Percentiles rank a stretch among this genome's conserved stretches.
Conservation (phyloP, 2,329 filamentous ascomycete species). For the Colletotrichum echinochloae region DNA sequence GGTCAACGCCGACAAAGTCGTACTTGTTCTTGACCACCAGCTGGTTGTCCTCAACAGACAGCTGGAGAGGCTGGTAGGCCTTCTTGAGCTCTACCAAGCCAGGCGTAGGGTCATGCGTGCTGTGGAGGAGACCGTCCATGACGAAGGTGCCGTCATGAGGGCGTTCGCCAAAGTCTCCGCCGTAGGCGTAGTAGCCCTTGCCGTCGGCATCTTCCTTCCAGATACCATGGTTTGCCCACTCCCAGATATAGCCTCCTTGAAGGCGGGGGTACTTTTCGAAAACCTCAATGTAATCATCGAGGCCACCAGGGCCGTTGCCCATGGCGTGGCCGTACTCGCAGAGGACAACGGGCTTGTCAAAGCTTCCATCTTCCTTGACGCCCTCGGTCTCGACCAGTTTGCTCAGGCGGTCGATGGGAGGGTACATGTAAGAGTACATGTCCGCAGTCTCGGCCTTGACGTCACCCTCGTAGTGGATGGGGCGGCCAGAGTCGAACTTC, state of each 20-base stretch:
- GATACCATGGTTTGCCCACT: constrained; percentile 73
- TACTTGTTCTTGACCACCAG: constrained; percentile 58
- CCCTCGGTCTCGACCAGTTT: constrained; percentile 58
- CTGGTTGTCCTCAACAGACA: constrained; percentile 51
- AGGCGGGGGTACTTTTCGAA: constrained; percentile 72
- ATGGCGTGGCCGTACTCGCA: constrained; percentile 74
- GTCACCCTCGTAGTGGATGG: constrained; percentile 77
- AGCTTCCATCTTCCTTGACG: constrained; percentile 56
- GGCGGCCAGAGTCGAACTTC: constrained; percentile 66
- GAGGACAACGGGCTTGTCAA: constrained; percentile 69
- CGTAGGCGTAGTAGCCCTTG: constrained; percentile 67
- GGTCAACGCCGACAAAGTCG: constrained; percentile 59
- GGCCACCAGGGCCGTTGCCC: constrained; percentile 79
- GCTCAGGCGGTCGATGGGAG: constrained; percentile 63
- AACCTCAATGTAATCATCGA: constrained; percentile 75
- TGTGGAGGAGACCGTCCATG: constrained; percentile 69
- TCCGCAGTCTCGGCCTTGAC: constrained; percentile 69
- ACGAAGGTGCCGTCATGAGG: constrained; percentile 73
- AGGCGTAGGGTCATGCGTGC: constrained; percentile 66
- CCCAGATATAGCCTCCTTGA: constrained; percentile 76
- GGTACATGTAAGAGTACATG: constrained; percentile 78
- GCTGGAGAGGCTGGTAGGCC: constrained; percentile 65
- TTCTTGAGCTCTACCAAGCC: constrained; percentile 69
- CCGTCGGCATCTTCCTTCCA: constrained; percentile 58
- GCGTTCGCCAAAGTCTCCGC: constrained; percentile 71